Conservation (phyloP, 768 basidiomycete species). For the Mycena chlorophos region DNA sequence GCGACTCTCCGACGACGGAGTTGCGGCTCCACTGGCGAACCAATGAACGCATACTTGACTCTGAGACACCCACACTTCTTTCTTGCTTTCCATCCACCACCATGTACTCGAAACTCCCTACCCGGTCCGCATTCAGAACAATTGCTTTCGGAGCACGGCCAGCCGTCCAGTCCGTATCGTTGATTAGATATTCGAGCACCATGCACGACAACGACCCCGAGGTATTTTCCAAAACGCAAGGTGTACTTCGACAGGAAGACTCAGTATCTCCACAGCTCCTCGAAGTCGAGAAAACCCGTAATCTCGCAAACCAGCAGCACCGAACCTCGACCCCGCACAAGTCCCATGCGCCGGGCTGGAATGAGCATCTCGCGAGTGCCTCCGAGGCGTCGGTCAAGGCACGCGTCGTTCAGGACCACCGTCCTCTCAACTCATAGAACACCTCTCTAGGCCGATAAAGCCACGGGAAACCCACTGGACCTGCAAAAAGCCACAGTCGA, state of each 20-base stretch:
- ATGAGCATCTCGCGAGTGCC: constrained; percentile 59
- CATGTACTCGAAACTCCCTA: constrained; percentile 25
- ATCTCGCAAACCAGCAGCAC: constrained; percentile 44
- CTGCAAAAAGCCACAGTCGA: constrained; percentile 45
- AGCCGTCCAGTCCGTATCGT: constrained; percentile 26
- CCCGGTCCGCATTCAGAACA: constrained; percentile 19
- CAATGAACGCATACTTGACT: not conserved
- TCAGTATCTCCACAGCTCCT: constrained; percentile 36
- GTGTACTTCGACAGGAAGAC: not conserved
- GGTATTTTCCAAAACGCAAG: constrained; percentile 29
- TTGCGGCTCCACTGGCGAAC: not conserved
- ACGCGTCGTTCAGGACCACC: not conserved
- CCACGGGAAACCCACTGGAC: constrained; percentile 29
- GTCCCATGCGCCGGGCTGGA: constrained; percentile 67
- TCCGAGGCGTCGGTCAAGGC: constrained; percentile 73
- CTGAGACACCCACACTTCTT: not conserved
- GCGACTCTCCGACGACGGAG: too few relatives aligned
- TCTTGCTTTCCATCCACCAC: not conserved
- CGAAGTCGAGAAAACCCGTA: constrained; percentile 54
- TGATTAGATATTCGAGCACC: constrained; percentile 35
- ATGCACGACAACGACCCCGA: constrained; percentile 62
- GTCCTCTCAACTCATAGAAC: not conserved
- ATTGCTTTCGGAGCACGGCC: constrained; percentile 2
- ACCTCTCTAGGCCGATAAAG: constrained; percentile 42
- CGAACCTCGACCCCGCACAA: constrained; percentile 48